Evolutionary conservation across 2,329 filamentous ascomycete species (phyloP).

Genomic region (Conoideocrella luteorostrata): DNA sequence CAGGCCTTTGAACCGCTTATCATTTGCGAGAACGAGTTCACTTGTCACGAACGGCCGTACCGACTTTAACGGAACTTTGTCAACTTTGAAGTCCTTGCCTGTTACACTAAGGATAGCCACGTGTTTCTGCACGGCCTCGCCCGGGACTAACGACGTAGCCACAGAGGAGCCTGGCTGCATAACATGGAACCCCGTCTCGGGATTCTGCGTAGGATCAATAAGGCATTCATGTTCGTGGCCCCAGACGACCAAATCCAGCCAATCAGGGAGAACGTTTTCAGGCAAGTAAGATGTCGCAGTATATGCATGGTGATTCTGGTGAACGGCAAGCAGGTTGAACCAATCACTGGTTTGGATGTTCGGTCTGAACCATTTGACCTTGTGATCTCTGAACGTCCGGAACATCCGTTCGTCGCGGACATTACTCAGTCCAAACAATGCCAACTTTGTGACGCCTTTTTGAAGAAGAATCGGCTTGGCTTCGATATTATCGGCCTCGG

Average conservation of each 20-base stretch:
- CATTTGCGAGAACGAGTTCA: constrained; percentile 71
- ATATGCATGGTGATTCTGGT: constrained; percentile 92
- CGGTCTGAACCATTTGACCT: constrained; percentile 89
- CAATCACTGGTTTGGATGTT: constrained; percentile 75
- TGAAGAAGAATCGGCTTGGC: constrained; percentile 89
- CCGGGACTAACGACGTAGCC: constrained; percentile 83
- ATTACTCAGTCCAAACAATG: constrained; percentile 90
- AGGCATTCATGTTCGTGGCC: constrained; percentile 96
- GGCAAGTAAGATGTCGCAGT: constrained; percentile 91
- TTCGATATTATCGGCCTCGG: constrained; percentile 87
- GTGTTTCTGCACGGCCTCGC: constrained; percentile 86
- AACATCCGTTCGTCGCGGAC: constrained; percentile 93
- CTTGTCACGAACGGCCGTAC: constrained; percentile 86
- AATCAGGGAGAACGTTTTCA: constrained; percentile 85
- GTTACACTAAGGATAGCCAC: constrained; percentile 80
- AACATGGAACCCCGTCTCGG: constrained; percentile 85
- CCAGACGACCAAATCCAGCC: constrained; percentile 89
- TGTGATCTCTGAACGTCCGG: constrained; percentile 84
- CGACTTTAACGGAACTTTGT: constrained; percentile 77
- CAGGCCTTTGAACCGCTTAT: constrained; percentile 69
- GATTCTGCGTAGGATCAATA: constrained; percentile 76
- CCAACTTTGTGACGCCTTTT: constrained; percentile 87
- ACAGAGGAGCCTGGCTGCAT: constrained; percentile 98
- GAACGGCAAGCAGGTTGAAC: constrained; percentile 93
- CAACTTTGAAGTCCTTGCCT: constrained; percentile 71